Evolutionary conservation across 208 protist species (phyloP).

Genomic region (Hexamita inflata): DNA sequence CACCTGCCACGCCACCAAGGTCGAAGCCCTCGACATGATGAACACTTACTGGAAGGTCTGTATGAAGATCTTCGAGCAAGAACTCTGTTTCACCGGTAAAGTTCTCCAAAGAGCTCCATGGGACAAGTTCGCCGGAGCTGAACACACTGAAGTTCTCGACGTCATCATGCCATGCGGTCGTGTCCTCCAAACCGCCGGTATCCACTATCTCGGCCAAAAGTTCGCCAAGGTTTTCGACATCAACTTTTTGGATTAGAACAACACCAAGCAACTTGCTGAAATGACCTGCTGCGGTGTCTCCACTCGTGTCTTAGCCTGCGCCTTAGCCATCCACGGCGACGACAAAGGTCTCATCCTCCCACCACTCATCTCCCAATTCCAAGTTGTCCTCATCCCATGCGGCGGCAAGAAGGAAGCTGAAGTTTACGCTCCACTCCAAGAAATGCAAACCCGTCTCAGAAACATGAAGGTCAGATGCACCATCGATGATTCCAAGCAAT

Average conservation of each 20-base stretch:
- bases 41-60: constrained; percentile 36
- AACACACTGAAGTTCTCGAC: constrained; percentile 50
- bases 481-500: constrained; percentile 28
- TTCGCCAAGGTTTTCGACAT: constrained; percentile 49
- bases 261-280: not conserved
- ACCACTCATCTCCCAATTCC: constrained; percentile 29
- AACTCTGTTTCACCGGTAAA: constrained; percentile 40
- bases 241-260: constrained; percentile 35
- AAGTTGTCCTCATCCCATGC: constrained; percentile 45
- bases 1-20: constrained; percentile 41
- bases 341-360: constrained; percentile 43
- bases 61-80: constrained; percentile 27
- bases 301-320: constrained; percentile 41
- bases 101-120: constrained; percentile 38
- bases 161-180: constrained; percentile 47
- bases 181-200: constrained; percentile 44
- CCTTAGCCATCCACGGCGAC: constrained; percentile 46
- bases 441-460: constrained; percentile 30
- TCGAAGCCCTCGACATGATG: constrained; percentile 36
- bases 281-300: constrained; percentile 52
- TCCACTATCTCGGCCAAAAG: constrained; percentile 49
- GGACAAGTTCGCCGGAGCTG: constrained; percentile 48
- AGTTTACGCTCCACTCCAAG: constrained; percentile 22
- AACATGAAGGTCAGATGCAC: constrained; percentile 26
- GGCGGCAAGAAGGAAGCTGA: not conserved